Conservation (phyloP, 148 eudicot species). For the Gaultheria prostrata region DNA sequence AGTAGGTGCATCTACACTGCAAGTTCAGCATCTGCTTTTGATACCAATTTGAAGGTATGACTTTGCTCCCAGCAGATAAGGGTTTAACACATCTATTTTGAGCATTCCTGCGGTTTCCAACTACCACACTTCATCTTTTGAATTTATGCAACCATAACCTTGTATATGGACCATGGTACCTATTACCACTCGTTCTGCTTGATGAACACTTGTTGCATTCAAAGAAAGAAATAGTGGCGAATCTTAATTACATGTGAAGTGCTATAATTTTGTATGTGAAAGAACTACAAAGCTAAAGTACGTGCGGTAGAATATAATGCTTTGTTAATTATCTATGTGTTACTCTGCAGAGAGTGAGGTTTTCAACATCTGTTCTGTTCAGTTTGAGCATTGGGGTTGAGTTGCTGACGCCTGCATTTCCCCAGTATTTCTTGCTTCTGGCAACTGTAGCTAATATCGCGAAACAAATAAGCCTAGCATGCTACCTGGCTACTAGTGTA, state of each 20-base stretch:
- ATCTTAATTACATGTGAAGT: not conserved
- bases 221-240: not conserved
- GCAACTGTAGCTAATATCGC: slow-evolving; percentile 88
- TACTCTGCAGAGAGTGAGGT: slow-evolving; percentile 72
- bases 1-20: slow-evolving; percentile 94
- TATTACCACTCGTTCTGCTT: not conserved
- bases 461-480: slow-evolving; percentile 92
- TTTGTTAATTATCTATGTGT: slow-evolving; percentile 8
- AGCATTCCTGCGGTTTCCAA: not conserved
- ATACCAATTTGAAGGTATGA: slow-evolving; percentile 87
- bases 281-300: slow-evolving; percentile 1
- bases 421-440: slow-evolving; percentile 80
- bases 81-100: not conserved
- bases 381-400: slow-evolving; percentile 94
- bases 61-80: not conserved
- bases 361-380: slow-evolving; percentile 79
- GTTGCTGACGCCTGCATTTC: slow-evolving; percentile 87
- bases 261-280: not conserved
- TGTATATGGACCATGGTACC: not conserved
- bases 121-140: not conserved
- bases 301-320: not conserved
- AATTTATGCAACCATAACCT: not conserved
- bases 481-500: slow-evolving; percentile 92
- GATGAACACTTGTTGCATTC: not conserved
- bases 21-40: slow-evolving; percentile 83